Percentiles rank a stretch among this genome's conserved stretches.
Evolutionary conservation across 257 asterid species (phyloP).

Genomic region (Lycium ferocissimum): DNA sequence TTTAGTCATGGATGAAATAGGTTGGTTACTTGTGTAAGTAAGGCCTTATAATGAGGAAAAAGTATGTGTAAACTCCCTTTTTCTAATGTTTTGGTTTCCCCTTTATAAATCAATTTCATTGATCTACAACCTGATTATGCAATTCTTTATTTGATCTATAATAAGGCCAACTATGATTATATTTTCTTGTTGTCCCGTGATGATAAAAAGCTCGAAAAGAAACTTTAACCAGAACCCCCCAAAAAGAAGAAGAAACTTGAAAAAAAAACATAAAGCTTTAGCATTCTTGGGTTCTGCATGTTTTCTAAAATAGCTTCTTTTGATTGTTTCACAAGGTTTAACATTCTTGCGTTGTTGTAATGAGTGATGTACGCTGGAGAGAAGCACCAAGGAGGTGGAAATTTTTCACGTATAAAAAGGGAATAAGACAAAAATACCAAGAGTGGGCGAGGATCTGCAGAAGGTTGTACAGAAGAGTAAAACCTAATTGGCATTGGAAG

Average conservation of each 20-base stretch:
- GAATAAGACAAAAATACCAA: neutral
- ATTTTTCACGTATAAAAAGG: neutral
- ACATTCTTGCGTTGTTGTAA: neutral
- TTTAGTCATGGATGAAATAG: constrained; percentile 26
- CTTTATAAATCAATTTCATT: neutral
- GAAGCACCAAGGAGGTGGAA: neutral
- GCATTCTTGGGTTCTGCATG: neutral
- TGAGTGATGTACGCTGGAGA: neutral
- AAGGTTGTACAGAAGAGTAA: neutral
- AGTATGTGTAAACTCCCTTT: neutral
- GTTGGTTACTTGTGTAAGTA: constrained; percentile 2
- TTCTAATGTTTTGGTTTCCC: neutral
- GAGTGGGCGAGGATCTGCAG: neutral
- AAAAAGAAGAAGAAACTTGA: neutral
- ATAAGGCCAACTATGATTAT: constrained; percentile 15
- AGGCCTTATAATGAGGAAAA: constrained; percentile 7
- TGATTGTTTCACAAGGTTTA: neutral
- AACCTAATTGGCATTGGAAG: neutral
- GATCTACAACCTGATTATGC: constrained; percentile 12
- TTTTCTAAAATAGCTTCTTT: neutral
- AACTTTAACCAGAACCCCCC: neutral
- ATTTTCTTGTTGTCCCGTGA: neutral
- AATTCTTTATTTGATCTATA: constrained; percentile 11
- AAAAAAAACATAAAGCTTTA: constrained; percentile 8
- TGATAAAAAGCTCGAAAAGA: neutral